Base-by-base conservation (phyloP, 75 land plant species). In the Ceratopteris richardii region DNA sequence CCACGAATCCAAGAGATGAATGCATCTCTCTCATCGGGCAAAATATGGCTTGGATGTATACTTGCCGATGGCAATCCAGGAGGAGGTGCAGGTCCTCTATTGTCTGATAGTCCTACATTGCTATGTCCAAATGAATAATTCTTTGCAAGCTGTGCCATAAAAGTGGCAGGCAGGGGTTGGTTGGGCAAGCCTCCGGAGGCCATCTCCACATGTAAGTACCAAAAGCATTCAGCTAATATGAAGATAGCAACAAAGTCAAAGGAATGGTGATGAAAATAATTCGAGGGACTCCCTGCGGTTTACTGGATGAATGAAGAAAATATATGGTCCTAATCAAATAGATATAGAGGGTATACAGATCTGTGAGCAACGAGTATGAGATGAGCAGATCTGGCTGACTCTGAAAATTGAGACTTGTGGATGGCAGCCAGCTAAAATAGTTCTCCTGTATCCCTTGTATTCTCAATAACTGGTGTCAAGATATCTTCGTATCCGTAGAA, bases 1-100 rank as follows among this genome's bases (percentile, higher is more conserved):
- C 77, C 65, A 24, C 85, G 43, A 27, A 87, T 54, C 92, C 92
- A 87, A 2, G 65, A 59, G 14, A 87, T 81, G 42, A 87, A 84
- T 37, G 69, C 71, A 31, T 87, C 92, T 21, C 88, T 51, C 77
- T 83, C 92, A 31, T 83, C 86, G 0, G 69, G 73, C 19, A 66
- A 29, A 63, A 65, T 58, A 0, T 57, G 68, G 25, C 41, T 36
- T 3, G 47, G 62, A 33, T 33, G 37, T 1, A 40, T 29, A 1
- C 33, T 13, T 4, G 17, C 25, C 10, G 11, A 18, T 51, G 53
- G 53, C 17, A 23, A 23, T 18, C 13, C 12, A 1, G 27, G 41
- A 22, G 48, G 12, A 17, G 48, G 12, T 2, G 48, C 48, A 17
- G 21, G 2, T 33, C 37, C 37, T 17, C 48, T 46, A 17, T 17